Percentiles rank a stretch among this genome's conserved stretches.
Evolutionary conservation across 148 eudicot species (phyloP).

Genomic region (Camellia sinensis): DNA sequence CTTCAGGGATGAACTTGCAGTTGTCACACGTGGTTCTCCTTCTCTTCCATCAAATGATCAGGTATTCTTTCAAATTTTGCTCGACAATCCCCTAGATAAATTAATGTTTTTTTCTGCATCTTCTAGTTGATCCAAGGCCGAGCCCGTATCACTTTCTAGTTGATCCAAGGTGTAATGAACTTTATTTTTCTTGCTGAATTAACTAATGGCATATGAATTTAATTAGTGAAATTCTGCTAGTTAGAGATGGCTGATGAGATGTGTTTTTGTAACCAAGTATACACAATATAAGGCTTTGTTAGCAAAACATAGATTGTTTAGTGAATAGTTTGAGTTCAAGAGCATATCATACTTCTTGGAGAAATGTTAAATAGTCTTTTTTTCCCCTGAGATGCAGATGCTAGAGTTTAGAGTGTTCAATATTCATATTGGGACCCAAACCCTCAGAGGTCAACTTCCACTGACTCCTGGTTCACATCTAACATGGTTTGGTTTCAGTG

Average conservation of each 20-base stretch:
- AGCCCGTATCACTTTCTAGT: not conserved
- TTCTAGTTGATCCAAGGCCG: not conserved
- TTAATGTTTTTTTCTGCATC: not conserved
- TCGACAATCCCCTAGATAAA: not conserved
- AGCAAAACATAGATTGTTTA: not conserved
- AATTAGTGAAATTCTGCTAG: not conserved
- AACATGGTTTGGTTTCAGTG: slow-evolving; percentile 94
- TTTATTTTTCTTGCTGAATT: slow-evolving; percentile 10
- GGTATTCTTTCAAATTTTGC: slow-evolving; percentile 36
- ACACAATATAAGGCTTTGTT: not conserved
- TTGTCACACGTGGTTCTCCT: slow-evolving; percentile 78
- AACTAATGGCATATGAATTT: not conserved
- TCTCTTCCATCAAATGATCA: slow-evolving; percentile 81
- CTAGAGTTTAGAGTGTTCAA: slow-evolving; percentile 80
- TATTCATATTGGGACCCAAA: slow-evolving; percentile 56
- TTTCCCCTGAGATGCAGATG: slow-evolving; percentile 48
- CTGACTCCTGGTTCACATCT: slow-evolving; percentile 79
- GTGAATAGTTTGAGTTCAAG: slow-evolving; percentile 10
- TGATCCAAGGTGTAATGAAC: not conserved
- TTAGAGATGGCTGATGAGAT: slow-evolving; percentile 1
- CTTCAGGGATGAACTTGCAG: slow-evolving; percentile 73
- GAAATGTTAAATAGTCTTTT: not conserved
- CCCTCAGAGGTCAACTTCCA: slow-evolving; percentile 70
- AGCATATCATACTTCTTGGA: not conserved
- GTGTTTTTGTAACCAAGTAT: not conserved